Base-by-base conservation (phyloP, 2,329 filamentous ascomycete genomes). In the Exophiala xenobiotica region DNA sequence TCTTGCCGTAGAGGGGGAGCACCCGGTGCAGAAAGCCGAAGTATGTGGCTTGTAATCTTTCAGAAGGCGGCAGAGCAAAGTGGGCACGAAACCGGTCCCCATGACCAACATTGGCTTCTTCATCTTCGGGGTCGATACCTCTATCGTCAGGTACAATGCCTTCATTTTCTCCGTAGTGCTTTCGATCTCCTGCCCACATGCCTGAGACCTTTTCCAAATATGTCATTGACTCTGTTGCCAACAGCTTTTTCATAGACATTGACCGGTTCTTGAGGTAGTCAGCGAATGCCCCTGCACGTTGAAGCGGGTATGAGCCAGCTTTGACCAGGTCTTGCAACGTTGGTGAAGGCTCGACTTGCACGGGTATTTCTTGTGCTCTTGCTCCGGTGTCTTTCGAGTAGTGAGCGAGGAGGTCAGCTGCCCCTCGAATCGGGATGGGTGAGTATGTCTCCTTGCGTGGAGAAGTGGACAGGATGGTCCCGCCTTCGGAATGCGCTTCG, bases 191-290 rank as follows among this genome's bases (percentile, higher is more conserved):
- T 60, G 90, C 88, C 83, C 93, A 93, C 88, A 97, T 97, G 29
- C 90, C 92, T 0, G 92, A 95, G 0, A 97, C 91, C 68, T 96
- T 97, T 65, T 95, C 91, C 24, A 96, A 86, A 65, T 97, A 97
- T 1, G 90, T 90, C 85, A 96, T 95, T 0, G 92, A 95, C 67
- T 96, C 91, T 0, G 86, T 89, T 5, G 92, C 88, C 39, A 97
- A 73, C 6, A 95, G 73, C 22, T 78, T 88, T 54, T 88, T 89
- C 83, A 97, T 88, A 26, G 83, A 83, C 60, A 88, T 87, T 18
- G 90, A 86, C 18, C 87, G 83, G 49, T 79, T 86, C 64, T 87
- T 88, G 45, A 96, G 75, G 65, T 90, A 96, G 40, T 85, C 88
- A 6, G 90, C 90, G 65, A 96, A 80, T 1, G 86, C 85, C 7